phyloP scores from a whole-genome alignment of 129 eudicot species.

The Sambucus nigra region DNA sequence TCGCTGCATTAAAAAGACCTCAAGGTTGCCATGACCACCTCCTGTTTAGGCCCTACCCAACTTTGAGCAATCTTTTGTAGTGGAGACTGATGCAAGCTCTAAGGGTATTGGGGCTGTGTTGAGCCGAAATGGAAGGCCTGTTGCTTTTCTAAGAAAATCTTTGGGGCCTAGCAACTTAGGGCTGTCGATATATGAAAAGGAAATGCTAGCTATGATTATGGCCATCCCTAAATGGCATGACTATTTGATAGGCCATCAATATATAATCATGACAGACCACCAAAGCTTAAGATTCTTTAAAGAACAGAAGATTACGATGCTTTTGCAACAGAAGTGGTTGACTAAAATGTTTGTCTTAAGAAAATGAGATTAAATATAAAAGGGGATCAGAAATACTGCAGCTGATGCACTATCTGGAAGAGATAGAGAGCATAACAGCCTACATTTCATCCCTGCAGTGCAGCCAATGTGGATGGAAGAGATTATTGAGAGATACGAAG shows the following conservation, averaged over 20 bases:
- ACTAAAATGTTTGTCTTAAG: constrained; percentile 4
- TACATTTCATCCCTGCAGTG: too few relatives aligned
- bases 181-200: too few relatives aligned
- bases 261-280: neutral
- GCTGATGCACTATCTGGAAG: constrained; percentile 8
- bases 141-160: constrained; percentile 4
- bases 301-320: neutral
- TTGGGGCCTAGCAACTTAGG: neutral
- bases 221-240: constrained; percentile 8
- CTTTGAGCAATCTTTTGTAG: neutral
- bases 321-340: constrained; percentile 9
- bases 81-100: constrained; percentile 2
- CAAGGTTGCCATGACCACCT: neutral
- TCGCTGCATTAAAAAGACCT: neutral
- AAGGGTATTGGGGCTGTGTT: constrained; percentile 1
- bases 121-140: neutral
- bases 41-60: constrained; percentile 2
- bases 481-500: too few relatives aligned
- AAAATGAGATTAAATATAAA: constrained; percentile 4
- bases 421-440: too few relatives aligned
- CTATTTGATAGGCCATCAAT: neutral
- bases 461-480: neutral
- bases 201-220: constrained; percentile 3
- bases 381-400: neutral
- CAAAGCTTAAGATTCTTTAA: too few relatives aligned